A percentile compares a stretch with the other conserved stretches of the same genome.
Evolutionary conservation across 306 rosid species (phyloP).

Genomic region (Purshia tridentata): DNA sequence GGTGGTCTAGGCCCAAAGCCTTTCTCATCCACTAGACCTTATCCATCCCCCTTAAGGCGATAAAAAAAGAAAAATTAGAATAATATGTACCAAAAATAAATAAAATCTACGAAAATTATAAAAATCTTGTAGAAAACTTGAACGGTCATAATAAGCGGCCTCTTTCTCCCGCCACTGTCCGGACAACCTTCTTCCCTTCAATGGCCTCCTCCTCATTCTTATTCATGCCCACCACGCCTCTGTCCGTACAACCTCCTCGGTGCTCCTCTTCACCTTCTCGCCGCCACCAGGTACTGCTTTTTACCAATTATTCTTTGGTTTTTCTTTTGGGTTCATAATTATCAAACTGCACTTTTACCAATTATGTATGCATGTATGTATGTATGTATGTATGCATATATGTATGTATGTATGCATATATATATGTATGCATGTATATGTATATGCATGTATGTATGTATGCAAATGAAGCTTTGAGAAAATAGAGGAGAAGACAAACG

Average conservation of each 20-base stretch:
- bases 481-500: background rate
- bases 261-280: conserved; percentile 27
- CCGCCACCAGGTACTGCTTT: conserved; percentile 22
- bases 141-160: conserved; percentile 30
- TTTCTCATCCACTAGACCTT: too few species aligned
- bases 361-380: too few species aligned
- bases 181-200: conserved; percentile 16
- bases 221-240: conserved; percentile 15
- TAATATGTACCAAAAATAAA: background rate
- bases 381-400: too few species aligned
- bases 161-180: conserved; percentile 69
- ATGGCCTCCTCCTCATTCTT: conserved; percentile 39
- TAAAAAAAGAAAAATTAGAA: background rate
- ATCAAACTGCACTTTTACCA: too few species aligned
- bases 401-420: background rate
- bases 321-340: background rate
- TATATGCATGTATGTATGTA: background rate
- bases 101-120: background rate
- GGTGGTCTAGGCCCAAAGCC: background rate
- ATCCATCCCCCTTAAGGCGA: background rate
- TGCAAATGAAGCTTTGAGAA: background rate
- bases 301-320: background rate
- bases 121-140: background rate
- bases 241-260: conserved; percentile 23
- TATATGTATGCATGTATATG: too few species aligned